These are phyloP conservation scores for Linum trigynum DNA, from an alignment of 345 rosid genomes.

Conservation along the genomic window DNA sequence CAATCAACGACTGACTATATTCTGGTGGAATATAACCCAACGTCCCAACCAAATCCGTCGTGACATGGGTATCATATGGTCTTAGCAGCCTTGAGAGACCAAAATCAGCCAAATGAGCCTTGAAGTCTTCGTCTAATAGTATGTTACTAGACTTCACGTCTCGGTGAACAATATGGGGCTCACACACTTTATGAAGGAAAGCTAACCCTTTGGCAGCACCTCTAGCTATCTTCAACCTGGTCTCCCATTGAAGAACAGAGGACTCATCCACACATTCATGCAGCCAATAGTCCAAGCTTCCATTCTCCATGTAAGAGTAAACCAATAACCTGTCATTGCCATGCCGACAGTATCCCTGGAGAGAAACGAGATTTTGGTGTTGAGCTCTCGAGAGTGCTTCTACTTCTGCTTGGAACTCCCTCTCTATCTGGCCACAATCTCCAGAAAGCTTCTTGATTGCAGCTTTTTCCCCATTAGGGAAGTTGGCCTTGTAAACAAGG, in stretches of 20 bases:
- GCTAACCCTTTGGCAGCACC: conserved; percentile 81
- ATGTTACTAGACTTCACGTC: conserved; percentile 90
- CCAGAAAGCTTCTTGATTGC: conserved; percentile 92
- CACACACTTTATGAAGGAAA: conserved; percentile 73
- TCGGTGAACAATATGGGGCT: conserved; percentile 79
- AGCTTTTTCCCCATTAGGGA: conserved; percentile 66
- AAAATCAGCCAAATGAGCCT: conserved; percentile 95
- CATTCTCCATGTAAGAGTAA: conserved; percentile 94
- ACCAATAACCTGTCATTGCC: conserved; percentile 63
- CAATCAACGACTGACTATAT: conserved; percentile 73
- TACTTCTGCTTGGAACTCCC: conserved; percentile 91
- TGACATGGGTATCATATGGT: conserved; percentile 86
- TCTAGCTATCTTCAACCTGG: conserved; percentile 71
- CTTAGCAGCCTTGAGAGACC: conserved; percentile 87
- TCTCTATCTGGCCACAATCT: conserved; percentile 92
- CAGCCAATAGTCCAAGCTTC: conserved; percentile 96
- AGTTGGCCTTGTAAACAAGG: conserved; percentile 74
- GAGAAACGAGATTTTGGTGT: conserved; percentile 89
- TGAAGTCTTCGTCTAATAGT: conserved; percentile 63
- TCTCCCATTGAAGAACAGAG: conserved; percentile 52
- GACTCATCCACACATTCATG: conserved; percentile 67
- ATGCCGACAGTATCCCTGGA: conserved; percentile 81
- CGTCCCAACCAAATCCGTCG: conserved; percentile 94
- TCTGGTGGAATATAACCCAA: conserved; percentile 95
- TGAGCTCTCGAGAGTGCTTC: conserved; percentile 93